Evolutionary conservation across 2,329 filamentous ascomycete genomes (phyloP).

Genomic region (Aspergillus puulaauensis): DNA sequence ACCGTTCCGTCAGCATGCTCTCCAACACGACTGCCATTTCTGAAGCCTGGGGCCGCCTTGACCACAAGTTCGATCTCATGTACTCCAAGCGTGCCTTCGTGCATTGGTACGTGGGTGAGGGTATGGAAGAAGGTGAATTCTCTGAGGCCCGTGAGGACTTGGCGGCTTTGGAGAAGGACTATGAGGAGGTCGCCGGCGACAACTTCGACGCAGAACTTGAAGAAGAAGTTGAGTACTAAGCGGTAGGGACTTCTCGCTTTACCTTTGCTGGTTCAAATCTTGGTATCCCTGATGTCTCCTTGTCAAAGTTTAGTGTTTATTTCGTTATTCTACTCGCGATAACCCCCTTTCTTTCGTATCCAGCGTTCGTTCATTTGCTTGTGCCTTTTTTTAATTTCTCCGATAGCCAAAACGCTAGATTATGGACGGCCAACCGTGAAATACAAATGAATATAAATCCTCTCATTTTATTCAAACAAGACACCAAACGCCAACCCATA

Average conservation of each 20-base stretch:
- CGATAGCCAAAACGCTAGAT: slow-evolving; percentile 8
- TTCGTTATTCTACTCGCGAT: slow-evolving; percentile 20
- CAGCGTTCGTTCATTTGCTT: slow-evolving; percentile 17
- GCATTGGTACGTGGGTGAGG: slow-evolving; percentile 80
- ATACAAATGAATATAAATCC: slow-evolving; percentile 9
- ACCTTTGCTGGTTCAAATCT: slow-evolving; percentile 17
- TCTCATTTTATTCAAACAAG: neutral
- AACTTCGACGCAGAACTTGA: slow-evolving; percentile 63
- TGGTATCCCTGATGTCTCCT: slow-evolving; percentile 17
- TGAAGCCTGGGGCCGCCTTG: slow-evolving; percentile 64
- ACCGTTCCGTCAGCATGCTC: slow-evolving; percentile 61
- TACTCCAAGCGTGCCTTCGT: slow-evolving; percentile 69
- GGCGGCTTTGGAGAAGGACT: slow-evolving; percentile 81
- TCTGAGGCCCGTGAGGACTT: slow-evolving; percentile 83
- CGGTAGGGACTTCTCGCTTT: neutral
- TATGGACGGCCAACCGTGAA: slow-evolving; percentile 4
- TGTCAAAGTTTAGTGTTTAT: slow-evolving; percentile 15
- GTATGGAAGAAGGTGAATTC: slow-evolving; percentile 92
- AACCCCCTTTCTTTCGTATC: slow-evolving; percentile 24
- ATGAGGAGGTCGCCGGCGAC: slow-evolving; percentile 79
- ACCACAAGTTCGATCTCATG: slow-evolving; percentile 70
- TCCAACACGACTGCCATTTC: slow-evolving; percentile 67
- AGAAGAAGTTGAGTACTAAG: slow-evolving; percentile 37
- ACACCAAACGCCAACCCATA: neutral
- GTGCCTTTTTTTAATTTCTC: slow-evolving; percentile 4